Base-by-base conservation (phyloP, 805 yeast genomes). In the Spathaspora passalidarum region DNA sequence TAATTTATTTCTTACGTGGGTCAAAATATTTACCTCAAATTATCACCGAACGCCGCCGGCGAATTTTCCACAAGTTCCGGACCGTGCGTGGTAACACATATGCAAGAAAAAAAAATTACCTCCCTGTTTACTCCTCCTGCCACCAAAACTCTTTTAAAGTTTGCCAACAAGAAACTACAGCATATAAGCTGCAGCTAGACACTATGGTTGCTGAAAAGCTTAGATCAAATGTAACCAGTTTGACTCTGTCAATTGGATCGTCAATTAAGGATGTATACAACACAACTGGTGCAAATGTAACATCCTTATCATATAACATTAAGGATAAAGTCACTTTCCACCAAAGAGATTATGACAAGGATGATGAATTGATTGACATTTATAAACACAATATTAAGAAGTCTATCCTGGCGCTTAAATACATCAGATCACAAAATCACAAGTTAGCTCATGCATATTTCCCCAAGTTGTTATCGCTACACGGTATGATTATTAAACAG, bases 321-420 rank as follows among this genome's bases (percentile, higher is more conserved):
- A 44, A 45, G 26, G 47, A 46, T 40, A 46, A 42, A 21, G 23
- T 48, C 6, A 43, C 48, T 11, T 48, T 50, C 19, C 40, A 39
- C 25, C 43, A 50, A 18, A 51, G 49, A 42, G 53, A 50, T 22
- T 49, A 48, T 22, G 60, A 58, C 43, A 46, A 51, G 3, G 77
- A 73, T 45, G 80, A 76, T 52, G 68, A 66, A 26, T 50, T 65
- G 11, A 59, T 75, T 9, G 50, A 54, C n/a, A 65, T 64, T 39
- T 76, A 78, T 66, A 70, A 69, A 45, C 68, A 72, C 47, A 80
- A 76, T 49, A 51, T 76, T 8, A 62, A 66, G 42, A 54, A 61
- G 4, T 63, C 77, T 1, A 57, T 71, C 23, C 69, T 72, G 17
- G 82, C 80, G 1, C 56, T 79, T 32, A 67, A 68, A 39, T 78